Base-by-base conservation (phyloP, 192 early-diverging fungal genomes). In the Jimgerdemannia lactiflua region DNA sequence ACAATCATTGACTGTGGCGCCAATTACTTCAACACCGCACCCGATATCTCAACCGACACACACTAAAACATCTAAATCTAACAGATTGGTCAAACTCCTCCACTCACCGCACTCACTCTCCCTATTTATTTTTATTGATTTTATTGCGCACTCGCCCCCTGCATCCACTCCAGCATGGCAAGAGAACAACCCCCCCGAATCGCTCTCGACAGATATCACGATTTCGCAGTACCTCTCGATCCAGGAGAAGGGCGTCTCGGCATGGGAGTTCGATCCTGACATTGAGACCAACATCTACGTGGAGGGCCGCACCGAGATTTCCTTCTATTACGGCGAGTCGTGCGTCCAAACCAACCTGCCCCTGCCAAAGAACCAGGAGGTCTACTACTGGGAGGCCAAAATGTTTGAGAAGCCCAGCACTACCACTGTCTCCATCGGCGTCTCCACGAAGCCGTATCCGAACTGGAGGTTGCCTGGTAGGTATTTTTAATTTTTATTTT, bases 321-420 rank as follows among this genome's bases (percentile, higher is more conserved):
- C 92, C 73, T 93, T 94, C 74, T 89, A 89, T 76, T 86, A 89
- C 65, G 88, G 88, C 67, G 91, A 91, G 83, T 90, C 80, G 68
- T 91, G 89, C 77, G 91, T 94, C 64, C 92, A 93, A 73, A 93
- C 93, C 6, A 94, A 94, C 78, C 76, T 94, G 72, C 93, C 93
- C 3, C 79, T 94, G 73, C 93, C 93, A 71, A 92, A 91, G 78
- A 85, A 86, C 40, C 92, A 92, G 80, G 90, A 92, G 69, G 91
- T 94, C 20, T 93, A 93, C 83, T 94, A 94, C 79, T 94, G 92
- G 88, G 93, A 94, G 49, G 85, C 83, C 14, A 86, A 86, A 42
- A 73, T 86, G 63, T 82, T 71, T 73, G 77, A 78, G 19, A 76
- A 74, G 29, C 77, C 86, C 4, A 68, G 42, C 41, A 72, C 72